These are phyloP conservation scores for Coemansia sp. DNA, from an alignment of 192 early-diverging fungal genomes.

Conservation along the genomic window DNA sequence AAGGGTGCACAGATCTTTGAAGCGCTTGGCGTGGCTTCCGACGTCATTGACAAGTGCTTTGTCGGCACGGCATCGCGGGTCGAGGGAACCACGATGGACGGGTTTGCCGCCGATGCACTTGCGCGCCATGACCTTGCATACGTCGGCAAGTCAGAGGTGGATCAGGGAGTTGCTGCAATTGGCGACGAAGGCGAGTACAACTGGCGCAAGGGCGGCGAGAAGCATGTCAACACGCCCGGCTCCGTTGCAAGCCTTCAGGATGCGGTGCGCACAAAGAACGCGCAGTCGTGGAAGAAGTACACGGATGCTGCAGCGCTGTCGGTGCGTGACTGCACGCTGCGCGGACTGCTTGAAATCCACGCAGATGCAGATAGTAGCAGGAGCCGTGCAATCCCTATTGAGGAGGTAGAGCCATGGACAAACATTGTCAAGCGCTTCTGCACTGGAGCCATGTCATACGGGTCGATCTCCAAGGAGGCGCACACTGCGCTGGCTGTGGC, in stretches of 20 bases:
- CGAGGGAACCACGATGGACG: slow-evolving; percentile 79
- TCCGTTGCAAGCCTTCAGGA: slow-evolving; percentile 91
- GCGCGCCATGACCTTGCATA: slow-evolving; percentile 84
- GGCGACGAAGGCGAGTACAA: slow-evolving; percentile 96
- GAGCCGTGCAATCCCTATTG: slow-evolving; percentile 67
- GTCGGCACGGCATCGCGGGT: slow-evolving; percentile 94
- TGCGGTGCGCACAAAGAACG: slow-evolving; percentile 92
- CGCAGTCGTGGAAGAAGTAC: slow-evolving; percentile 84
- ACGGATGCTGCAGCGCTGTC: slow-evolving; percentile 74
- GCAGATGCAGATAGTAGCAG: slow-evolving; percentile 40
- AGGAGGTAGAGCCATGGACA: slow-evolving; percentile 98
- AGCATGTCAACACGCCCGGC: slow-evolving; percentile 89
- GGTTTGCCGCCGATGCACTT: slow-evolving; percentile 86
- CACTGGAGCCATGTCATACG: slow-evolving; percentile 99
- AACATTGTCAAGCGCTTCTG: slow-evolving; percentile 93
- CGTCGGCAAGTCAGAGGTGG: slow-evolving; percentile 47
- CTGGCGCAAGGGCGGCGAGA: slow-evolving; percentile 92
- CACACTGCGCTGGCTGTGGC: slow-evolving; percentile 91
- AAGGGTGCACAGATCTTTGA: slow-evolving; percentile 99
- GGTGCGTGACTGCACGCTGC: slow-evolving; percentile 89
- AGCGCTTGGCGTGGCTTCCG: slow-evolving; percentile 85
- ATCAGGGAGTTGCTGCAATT: slow-evolving; percentile 68
- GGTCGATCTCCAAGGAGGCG: slow-evolving; percentile 93
- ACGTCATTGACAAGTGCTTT: slow-evolving; percentile 91
- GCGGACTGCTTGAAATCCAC: slow-evolving; percentile 88